phyloP scores from a whole-genome alignment of 805 yeast genomes.

The Phaffomyces opuntiae region DNA sequence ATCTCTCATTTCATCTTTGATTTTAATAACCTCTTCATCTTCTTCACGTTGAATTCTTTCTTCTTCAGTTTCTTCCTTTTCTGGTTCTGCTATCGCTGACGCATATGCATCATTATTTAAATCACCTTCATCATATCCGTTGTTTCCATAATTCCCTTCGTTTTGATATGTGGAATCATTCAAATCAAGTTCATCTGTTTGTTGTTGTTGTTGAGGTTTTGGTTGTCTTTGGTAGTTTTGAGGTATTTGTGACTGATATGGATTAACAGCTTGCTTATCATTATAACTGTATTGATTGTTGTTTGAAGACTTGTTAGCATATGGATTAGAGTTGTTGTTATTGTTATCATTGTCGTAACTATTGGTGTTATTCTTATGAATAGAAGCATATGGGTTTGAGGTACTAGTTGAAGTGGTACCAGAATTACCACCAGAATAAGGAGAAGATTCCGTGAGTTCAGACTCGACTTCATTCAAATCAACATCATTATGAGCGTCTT shows the following conservation, averaged over 20 bases:
- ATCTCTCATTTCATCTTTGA: conserved; percentile 75
- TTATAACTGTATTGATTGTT: neutral
- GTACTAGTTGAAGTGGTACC: no score
- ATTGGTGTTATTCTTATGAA: neutral
- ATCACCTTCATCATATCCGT: conserved; percentile 2
- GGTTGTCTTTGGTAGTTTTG: conserved; percentile 1
- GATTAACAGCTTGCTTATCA: neutral
- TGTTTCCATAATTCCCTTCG: conserved; percentile 7
- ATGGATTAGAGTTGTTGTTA: conserved; percentile 8
- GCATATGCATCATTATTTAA: conserved; percentile 15
- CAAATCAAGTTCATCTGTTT: neutral
- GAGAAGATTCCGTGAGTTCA: neutral
- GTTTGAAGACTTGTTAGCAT: conserved; percentile 4
- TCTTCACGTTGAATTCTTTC: conserved; percentile 42
- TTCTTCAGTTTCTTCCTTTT: conserved; percentile 17
- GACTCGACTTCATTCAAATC: conserved; percentile 1
- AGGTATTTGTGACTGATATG: neutral
- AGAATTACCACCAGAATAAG: neutral
- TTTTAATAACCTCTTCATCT: conserved; percentile 84
- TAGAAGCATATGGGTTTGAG: neutral
- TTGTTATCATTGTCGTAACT: no score
- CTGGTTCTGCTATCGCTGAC: conserved; percentile 21
- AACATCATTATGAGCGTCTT: conserved; percentile 22
- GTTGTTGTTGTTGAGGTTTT: neutral
- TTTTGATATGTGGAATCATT: conserved; percentile 5